phyloP scores from a whole-genome alignment of 306 rosid species.

The Herpetospermum pedunculosum region DNA sequence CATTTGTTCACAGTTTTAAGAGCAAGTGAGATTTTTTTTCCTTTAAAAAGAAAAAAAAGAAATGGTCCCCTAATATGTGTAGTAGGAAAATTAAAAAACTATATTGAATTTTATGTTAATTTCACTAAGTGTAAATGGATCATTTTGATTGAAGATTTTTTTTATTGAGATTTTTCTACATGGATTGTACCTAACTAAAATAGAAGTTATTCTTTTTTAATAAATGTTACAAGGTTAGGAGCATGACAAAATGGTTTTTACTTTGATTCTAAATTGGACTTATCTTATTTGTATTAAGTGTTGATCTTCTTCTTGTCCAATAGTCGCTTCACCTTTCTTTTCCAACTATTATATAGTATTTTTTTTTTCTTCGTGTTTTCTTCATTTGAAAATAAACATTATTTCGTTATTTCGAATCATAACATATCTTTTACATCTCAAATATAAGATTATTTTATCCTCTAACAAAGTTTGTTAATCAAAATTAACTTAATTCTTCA shows the following conservation, averaged over 20 bases:
- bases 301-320: neutral
- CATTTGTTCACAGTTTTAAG: too few relatives aligned
- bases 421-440: neutral
- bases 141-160: too few relatives aligned
- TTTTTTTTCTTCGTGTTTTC: neutral
- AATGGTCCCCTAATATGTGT: too few relatives aligned
- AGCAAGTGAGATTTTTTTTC: too few relatives aligned
- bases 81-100: too few relatives aligned
- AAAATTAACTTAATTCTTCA: neutral
- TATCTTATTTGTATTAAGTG: neutral
- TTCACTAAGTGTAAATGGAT: neutral
- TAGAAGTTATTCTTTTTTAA: too few relatives aligned
- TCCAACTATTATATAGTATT: neutral
- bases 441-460: neutral
- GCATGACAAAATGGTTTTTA: neutral
- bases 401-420: neutral
- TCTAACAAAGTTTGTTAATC: neutral
- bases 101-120: too few relatives aligned
- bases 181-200: too few relatives aligned
- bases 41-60: too few relatives aligned
- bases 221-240: neutral
- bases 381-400: neutral
- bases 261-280: neutral
- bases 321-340: neutral
- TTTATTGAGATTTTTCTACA: neutral